Base-by-base conservation (phyloP, 202 grass and related monocot genomes). In the Zoysia matrella region DNA sequence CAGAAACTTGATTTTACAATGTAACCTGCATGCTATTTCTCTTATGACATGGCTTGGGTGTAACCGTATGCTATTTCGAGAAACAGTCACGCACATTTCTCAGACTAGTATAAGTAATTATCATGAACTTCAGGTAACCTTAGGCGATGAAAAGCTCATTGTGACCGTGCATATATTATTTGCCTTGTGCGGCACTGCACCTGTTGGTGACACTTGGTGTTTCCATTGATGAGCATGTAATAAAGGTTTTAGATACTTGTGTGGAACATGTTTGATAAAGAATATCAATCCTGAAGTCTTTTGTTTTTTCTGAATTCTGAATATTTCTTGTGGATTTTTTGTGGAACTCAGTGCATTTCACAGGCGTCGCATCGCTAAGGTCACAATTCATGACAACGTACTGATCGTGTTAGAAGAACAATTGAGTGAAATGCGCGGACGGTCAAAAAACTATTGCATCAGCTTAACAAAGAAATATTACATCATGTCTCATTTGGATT, bases 1-100 rank as follows among this genome's bases (percentile, higher is more conserved):
- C 70, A 86, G 70, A 86, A n/a, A 57, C 57, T 86, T 7, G 70
- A 90, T 70, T 72, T 86, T 5, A 62, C 71, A 18, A 67, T 90
- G 68, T 90, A 53, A 90, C 11, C 36, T 12, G 56, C 47, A 63
- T 7, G 5, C 2, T 41, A 0, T 1, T 7, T 71, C 41, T 56
- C 13, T 0, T 56, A 56, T 22, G 30, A 36, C 30, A 36, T 36
- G 30, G 30, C 30, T 36, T 36, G 30, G 30, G 30, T 36, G 30
- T 36, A 36, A 36, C 30, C 30, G 30, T 1, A 36, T 36, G 30
- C 30, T 75, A 11, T 46, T 79, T 68, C 36, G 2, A 44, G 54
- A 41, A 1, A 56, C 22, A 43, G n/a, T 5, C 54, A 8, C 40
- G 54, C 13, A 72, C 22, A 53, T 3, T 22, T 43, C 42, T 51